phyloP scores from a whole-genome alignment of 805 yeast genomes.

The Starmerella powellii region DNA sequence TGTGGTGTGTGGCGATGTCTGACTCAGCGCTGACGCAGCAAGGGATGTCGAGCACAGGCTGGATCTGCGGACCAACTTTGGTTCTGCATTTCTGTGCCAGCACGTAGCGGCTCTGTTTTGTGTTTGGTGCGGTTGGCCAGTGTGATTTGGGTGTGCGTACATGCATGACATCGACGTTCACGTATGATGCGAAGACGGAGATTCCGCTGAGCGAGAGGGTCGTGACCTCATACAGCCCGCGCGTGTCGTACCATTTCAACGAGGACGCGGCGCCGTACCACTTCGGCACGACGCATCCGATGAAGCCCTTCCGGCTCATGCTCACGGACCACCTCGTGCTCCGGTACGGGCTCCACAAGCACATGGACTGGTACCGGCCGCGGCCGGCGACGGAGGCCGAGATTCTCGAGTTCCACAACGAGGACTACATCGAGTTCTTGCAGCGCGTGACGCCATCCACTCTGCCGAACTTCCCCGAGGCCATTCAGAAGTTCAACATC shows the following conservation, averaged over 20 bases:
- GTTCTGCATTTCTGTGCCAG: too few species aligned
- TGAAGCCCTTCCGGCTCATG: constrained; percentile 93
- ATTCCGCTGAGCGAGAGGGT: constrained; percentile 36
- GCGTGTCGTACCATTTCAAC: constrained; percentile 78
- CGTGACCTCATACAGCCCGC: constrained; percentile 11
- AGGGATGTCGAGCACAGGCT: too few species aligned
- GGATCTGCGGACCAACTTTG: too few species aligned
- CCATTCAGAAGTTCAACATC: constrained; percentile 63
- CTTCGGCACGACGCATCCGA: constrained; percentile 92
- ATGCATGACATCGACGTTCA: constrained; percentile 21
- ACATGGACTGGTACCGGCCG: constrained; percentile 82
- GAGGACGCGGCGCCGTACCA: constrained; percentile 71
- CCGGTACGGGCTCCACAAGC: constrained; percentile 71
- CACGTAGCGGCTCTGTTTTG: too few species aligned
- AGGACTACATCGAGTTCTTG: constrained; percentile 71
- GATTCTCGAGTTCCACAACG: constrained; percentile 68
- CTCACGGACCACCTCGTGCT: constrained; percentile 84
- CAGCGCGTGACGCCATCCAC: constrained; percentile 68
- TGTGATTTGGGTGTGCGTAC: too few species aligned
- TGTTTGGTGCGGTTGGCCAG: too few species aligned
- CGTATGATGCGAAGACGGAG: constrained; percentile 34
- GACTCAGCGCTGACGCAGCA: too few species aligned
- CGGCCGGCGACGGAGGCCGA: constrained; percentile 73
- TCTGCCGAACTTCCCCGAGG: constrained; percentile 44
- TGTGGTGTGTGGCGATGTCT: too few species aligned